These are phyloP conservation scores for Penicillium salamii DNA, from an alignment of 495 filamentous ascomycete species.

Conservation along the genomic window DNA sequence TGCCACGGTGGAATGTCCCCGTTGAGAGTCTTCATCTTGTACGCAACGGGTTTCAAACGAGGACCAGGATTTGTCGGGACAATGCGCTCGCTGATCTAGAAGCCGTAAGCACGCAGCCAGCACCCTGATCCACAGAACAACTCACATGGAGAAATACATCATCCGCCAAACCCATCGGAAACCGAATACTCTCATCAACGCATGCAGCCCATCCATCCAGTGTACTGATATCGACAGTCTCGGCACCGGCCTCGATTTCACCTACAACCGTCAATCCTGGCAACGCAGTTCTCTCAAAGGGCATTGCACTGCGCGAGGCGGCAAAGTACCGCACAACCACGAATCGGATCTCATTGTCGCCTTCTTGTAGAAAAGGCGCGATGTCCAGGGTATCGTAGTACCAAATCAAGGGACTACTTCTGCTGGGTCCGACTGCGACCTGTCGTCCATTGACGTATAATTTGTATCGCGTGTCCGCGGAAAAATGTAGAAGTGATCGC, in stretches of 20 bases:
- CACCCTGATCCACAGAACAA: background rate
- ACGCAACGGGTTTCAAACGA: constrained; percentile 13
- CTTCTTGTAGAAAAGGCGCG: constrained; percentile 23
- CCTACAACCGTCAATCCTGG: constrained; percentile 36
- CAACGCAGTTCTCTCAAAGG: constrained; percentile 32
- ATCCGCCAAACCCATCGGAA: constrained; percentile 33
- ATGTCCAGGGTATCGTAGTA: constrained; percentile 41
- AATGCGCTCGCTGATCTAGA: constrained; percentile 37
- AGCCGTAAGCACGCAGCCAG: background rate
- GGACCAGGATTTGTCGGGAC: constrained; percentile 4
- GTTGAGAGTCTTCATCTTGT: constrained; percentile 32
- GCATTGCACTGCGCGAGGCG: constrained; percentile 25
- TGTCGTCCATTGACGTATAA: constrained; percentile 33
- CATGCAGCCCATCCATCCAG: constrained; percentile 20
- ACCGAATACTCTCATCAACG: constrained; percentile 27
- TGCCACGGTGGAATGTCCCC: constrained; percentile 37
- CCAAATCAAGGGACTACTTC: constrained; percentile 35
- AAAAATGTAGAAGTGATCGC: constrained; percentile 26
- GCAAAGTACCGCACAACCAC: constrained; percentile 34
- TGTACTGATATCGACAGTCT: constrained; percentile 20
- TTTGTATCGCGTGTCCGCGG: constrained; percentile 41
- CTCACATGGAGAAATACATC: constrained; percentile 41
- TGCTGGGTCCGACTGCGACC: constrained; percentile 32
- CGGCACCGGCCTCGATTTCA: constrained; percentile 14
- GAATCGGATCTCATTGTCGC: constrained; percentile 30